Base-by-base conservation (phyloP, 2,329 filamentous ascomycete species). In the Aaosphaeria arxii region DNA sequence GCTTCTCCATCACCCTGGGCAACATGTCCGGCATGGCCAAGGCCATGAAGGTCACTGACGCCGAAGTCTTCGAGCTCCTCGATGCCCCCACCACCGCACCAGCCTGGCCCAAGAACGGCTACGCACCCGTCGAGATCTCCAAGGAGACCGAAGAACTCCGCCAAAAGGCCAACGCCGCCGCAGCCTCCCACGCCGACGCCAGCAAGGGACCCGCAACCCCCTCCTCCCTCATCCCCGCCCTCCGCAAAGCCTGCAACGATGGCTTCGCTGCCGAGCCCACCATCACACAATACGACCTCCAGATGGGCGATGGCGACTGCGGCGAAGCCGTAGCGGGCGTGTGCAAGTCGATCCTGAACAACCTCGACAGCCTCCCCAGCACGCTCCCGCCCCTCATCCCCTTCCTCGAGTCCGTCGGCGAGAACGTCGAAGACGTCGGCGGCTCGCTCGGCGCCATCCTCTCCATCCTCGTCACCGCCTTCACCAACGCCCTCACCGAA, bases 231-330 rank as follows among this genome's bases (percentile, higher is more conserved):
- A 69, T 75, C 33, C 61, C 64, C 6, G 71, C 72, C 0, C 58
- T 78, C 1, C 60, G 66, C 4, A 65, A 54, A 46, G 75, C 74
- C 29, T 77, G 74, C 59, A 64, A 70, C 11, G 70, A 71, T 2
- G 74, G 83, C 2, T 71, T 85, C 41, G 71, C 71, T 6, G 81
- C 83, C 3, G 86, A 89, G 59, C 78, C 83, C 6, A 77, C 79
- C 31, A 77, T 88, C 45, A 88, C 86, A 9, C 78, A 77, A 50
- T 88, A 80, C 68, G 86, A 89, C 62, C 91, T 89, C 0, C 82
- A 94, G 28, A 90, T 95, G 48, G 91, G 91, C 44, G 91, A 96
- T 64, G 91, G 91, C 42, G 91, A 96, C 72, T 96, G 91, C 63
- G 91, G 91, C 35, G 81, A 87, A 60, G 74, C 75, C 29, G 74